Conservation (phyloP, 352 stramenopile genomes). For the Globisporangium nagaii region DNA sequence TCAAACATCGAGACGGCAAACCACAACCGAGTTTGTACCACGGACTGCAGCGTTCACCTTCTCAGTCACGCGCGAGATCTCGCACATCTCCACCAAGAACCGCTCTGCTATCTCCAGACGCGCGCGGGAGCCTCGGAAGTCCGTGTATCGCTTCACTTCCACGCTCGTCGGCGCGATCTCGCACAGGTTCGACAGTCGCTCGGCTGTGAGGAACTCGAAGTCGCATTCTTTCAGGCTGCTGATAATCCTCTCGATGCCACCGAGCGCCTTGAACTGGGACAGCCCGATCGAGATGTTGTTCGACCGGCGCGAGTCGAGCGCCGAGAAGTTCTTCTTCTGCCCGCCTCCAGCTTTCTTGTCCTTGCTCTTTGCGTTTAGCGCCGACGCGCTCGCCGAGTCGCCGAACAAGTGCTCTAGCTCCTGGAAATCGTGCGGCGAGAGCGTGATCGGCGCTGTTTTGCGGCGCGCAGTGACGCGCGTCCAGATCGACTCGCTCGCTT, state of each 20-base stretch:
- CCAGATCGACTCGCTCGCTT: slow-evolving; percentile 67
- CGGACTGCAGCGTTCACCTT: too few species aligned
- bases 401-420: slow-evolving; percentile 58
- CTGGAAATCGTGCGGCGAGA: slow-evolving; percentile 67
- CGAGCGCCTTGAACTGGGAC: slow-evolving; percentile 63
- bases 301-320: slow-evolving; percentile 62
- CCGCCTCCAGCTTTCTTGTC: slow-evolving; percentile 10
- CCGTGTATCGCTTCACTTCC: slow-evolving; percentile 63
- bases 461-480: slow-evolving; percentile 51
- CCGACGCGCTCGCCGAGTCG: slow-evolving; percentile 9
- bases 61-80: slow-evolving; percentile 58
- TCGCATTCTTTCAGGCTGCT: slow-evolving; percentile 41
- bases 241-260: slow-evolving; percentile 44
- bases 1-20: too few species aligned
- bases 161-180: slow-evolving; percentile 65
- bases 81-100: slow-evolving; percentile 72
- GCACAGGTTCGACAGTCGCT: slow-evolving; percentile 50
- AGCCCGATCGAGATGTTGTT: slow-evolving; percentile 83
- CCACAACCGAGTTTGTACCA: too few species aligned
- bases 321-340: slow-evolving; percentile 44
- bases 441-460: slow-evolving; percentile 60
- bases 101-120: slow-evolving; percentile 50
- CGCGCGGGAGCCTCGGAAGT: slow-evolving; percentile 51
- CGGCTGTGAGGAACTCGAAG: slow-evolving; percentile 51
- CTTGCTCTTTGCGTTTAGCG: background rate